A percentile compares a stretch with the other conserved stretches of the same genome.
Conservation (phyloP, 306 rosid genomes). For the Dicorynia guianensis region DNA sequence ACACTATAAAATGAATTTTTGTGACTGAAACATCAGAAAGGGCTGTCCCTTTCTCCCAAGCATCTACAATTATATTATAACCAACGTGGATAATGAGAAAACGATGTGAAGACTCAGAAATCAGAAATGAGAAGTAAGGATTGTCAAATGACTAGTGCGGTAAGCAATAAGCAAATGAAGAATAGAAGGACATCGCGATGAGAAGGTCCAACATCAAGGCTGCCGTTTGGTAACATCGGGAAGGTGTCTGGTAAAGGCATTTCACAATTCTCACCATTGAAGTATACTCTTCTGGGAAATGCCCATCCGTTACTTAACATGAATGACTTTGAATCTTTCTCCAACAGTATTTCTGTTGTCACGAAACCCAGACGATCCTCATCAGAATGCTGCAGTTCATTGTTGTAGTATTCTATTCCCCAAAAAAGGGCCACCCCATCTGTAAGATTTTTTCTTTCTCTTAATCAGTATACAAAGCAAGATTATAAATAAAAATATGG, state of each 20-base stretch:
- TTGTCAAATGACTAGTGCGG: neutral
- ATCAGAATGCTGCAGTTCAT: slow-evolving; percentile 51
- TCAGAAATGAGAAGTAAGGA: too few relatives aligned
- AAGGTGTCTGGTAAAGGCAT: slow-evolving; percentile 76
- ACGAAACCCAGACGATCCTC: slow-evolving; percentile 51
- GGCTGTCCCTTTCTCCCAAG: too few relatives aligned
- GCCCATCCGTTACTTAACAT: slow-evolving; percentile 79
- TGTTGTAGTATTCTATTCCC: slow-evolving; percentile 74
- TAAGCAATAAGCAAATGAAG: slow-evolving; percentile 31
- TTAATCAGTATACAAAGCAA: neutral
- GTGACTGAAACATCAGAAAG: too few relatives aligned
- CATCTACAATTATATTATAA: too few relatives aligned
- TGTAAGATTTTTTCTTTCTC: slow-evolving; percentile 40
- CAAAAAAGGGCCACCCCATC: slow-evolving; percentile 78
- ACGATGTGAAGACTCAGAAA: too few relatives aligned
- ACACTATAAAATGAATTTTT: too few relatives aligned
- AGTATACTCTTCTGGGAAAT: slow-evolving; percentile 78
- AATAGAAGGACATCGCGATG: slow-evolving; percentile 19
- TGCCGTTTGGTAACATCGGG: slow-evolving; percentile 69
- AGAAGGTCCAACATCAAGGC: slow-evolving; percentile 32
- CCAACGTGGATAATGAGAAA: too few relatives aligned
- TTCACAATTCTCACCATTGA: slow-evolving; percentile 75
- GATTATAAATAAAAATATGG: too few relatives aligned
- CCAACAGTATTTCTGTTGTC: slow-evolving; percentile 65
- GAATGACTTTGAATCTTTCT: slow-evolving; percentile 62